Evolutionary conservation across 2,329 filamentous ascomycete genomes (phyloP).

Genomic region (Parascedosporium putredinis): DNA sequence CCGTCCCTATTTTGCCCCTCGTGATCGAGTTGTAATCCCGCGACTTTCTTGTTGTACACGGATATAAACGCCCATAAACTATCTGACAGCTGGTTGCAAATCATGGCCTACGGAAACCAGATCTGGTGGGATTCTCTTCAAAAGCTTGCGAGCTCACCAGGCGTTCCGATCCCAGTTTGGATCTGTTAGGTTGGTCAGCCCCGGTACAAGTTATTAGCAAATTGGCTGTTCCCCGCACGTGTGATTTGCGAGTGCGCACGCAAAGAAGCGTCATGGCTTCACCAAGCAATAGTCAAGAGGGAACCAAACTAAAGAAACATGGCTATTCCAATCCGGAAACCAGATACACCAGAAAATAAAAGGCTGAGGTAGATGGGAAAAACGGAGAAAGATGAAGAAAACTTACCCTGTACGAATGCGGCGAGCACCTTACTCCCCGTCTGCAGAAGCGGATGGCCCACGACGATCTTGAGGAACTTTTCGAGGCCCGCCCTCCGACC

Average conservation of each 20-base stretch:
- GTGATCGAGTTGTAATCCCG: no score
- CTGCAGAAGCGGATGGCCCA: slow-evolving; percentile 90
- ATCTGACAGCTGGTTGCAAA: background rate
- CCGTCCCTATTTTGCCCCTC: no score
- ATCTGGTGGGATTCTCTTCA: background rate
- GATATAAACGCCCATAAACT: slow-evolving; percentile 1
- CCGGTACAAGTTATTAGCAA: no score
- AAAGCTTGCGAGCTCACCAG: slow-evolving; percentile 45
- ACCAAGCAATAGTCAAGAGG: no score
- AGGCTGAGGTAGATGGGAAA: no score
- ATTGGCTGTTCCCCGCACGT: no score
- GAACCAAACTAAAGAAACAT: no score
- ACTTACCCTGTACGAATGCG: slow-evolving; percentile 85
- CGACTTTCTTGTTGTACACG: background rate
- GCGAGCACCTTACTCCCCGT: slow-evolving; percentile 95
- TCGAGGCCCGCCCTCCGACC: slow-evolving; percentile 83
- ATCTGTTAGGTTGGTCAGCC: no score
- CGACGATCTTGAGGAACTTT: slow-evolving; percentile 94
- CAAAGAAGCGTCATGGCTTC: no score
- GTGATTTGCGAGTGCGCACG: no score
- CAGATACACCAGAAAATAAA: no score
- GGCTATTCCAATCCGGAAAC: no score
- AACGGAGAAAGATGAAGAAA: background rate
- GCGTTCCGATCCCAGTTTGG: slow-evolving; percentile 87
- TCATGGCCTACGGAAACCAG: background rate